Evolutionary conservation across 805 yeast species (phyloP), one percentile per base, ranked within the genome.

Genomic region (Candida ulmi): DNA sequence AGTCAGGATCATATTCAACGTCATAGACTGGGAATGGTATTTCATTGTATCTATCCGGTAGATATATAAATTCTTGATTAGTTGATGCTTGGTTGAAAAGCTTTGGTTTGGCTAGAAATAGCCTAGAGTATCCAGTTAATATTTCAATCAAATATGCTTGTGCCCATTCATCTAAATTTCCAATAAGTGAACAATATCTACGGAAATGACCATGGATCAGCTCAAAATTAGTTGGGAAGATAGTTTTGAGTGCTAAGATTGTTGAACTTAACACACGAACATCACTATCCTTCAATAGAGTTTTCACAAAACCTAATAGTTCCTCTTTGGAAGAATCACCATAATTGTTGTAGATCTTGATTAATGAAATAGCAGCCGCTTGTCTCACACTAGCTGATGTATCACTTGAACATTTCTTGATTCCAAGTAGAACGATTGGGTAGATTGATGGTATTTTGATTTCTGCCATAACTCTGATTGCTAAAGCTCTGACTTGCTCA

Each of bases 391-490:
- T 55, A 0, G 95, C 79, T 8, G 93, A 79, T 3, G 79, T 70
- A 54, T 93, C 99, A 8, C 71, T 61, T 3, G 75, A 61, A 7
- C 83, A 70, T 52, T 85, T 76, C 46, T 80, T 80, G 46, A 91
- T 68, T 27, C 93, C 83, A 30, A 88, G 68, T 5, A 82, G 56
- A 13, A 88, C 69, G 35, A 93, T 86, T 0, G 96, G 93, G 17
- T 82, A 72, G 30, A 93, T 81, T 8, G 91, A 85, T 2, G 86
- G 76, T 16, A 91, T 85, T 34, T 79, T 72, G 41, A 93, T 81
- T n/a, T 91, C 90, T 2, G 93, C 78, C 52, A 93, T 71, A 12
- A 88, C 80, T 39, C 90, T 71, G 33, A 93, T 73, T 0, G 95
- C 82, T 40, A 86, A 66, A 2, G 90, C 74, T 46, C 98, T 68